A percentile compares a stretch with the other conserved stretches of the same genome.
phyloP scores from a whole-genome alignment of 2,329 filamentous ascomycete genomes.

The Raffaelea ambrosiae region DNA sequence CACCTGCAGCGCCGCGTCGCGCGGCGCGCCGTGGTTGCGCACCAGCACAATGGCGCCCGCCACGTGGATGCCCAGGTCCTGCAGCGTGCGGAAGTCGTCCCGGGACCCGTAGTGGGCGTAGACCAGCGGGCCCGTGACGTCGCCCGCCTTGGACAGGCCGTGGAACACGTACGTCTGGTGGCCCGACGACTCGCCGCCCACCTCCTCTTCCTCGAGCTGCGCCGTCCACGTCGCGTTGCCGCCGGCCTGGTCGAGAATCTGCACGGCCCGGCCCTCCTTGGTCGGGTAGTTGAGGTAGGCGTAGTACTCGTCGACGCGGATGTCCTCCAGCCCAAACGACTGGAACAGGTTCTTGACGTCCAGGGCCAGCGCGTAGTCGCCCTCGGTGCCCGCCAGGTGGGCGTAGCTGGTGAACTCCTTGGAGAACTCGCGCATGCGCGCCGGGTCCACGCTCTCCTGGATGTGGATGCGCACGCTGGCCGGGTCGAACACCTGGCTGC shows the following conservation, averaged over 20 bases:
- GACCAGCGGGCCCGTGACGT: slow-evolving; percentile 76
- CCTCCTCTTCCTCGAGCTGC: slow-evolving; percentile 71
- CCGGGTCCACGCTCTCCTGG: slow-evolving; percentile 62
- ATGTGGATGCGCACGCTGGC: slow-evolving; percentile 72
- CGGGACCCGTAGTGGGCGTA: slow-evolving; percentile 89
- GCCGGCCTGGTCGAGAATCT: slow-evolving; percentile 64
- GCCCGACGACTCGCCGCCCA: slow-evolving; percentile 51
- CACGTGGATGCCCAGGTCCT: slow-evolving; percentile 62
- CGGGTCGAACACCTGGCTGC: slow-evolving; percentile 69
- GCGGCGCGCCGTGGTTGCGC: slow-evolving; percentile 66
- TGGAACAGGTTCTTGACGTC: slow-evolving; percentile 75
- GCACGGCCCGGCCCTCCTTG: slow-evolving; percentile 65
- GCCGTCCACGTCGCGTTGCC: slow-evolving; percentile 61
- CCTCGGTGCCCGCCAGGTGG: slow-evolving; percentile 90
- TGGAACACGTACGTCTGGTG: slow-evolving; percentile 76
- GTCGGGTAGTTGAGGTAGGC: slow-evolving; percentile 92
- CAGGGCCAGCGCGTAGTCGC: slow-evolving; percentile 76
- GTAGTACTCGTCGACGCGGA: slow-evolving; percentile 68
- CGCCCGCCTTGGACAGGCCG: slow-evolving; percentile 77
- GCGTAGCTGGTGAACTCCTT: slow-evolving; percentile 74
- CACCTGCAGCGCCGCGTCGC: slow-evolving; percentile 70
- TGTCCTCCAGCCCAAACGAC: slow-evolving; percentile 63
- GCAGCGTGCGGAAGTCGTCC: slow-evolving; percentile 69
- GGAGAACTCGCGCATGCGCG: slow-evolving; percentile 63
- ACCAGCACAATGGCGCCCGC: slow-evolving; percentile 79